Base-by-base conservation (phyloP, 768 basidiomycete genomes). In the Coprinopsis cinerea region DNA sequence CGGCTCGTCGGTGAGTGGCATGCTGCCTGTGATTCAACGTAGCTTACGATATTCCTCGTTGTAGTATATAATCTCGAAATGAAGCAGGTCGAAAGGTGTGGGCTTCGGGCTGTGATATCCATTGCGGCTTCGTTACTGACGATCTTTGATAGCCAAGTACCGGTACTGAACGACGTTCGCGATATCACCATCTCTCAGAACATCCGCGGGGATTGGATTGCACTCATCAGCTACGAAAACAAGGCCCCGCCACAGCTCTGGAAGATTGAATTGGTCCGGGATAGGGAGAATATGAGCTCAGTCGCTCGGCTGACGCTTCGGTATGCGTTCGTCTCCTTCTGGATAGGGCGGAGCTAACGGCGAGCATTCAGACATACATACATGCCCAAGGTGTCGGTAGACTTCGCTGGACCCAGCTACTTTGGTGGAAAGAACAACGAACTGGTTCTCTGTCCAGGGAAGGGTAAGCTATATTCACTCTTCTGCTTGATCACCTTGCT, bases 391-490 rank as follows among this genome's bases (percentile, higher is more conserved):
- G 67, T 68, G 11, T 54, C 71, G 11, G 79, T 87, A 17, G 84
- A 89, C 57, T 88, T 89, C 57, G 83, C 87, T 1, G 89, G 89
- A 0, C 81, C 83, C 6, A 87, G 85, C 59, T 88, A 89, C 66
- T 89, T 91, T 48, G 88, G 87, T 30, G 89, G 88, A 15, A 79
- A 78, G 58, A 80, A 85, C 54, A 83, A 88, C 57, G 85, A 91
- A 57, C 69, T 90, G 37, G 81, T 92, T 10, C 69, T 91, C 4
- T 86, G 88, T 57, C 83, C 84, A 34, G 81, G 83, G 4, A 89
- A 91, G 78, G 74, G 88, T 80, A 43, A 32, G 65, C 36, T 57
- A 32, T 27, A 6, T 22, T 20, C 34, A 18, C 9, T 49, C 22
- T 40, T 32, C 20, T 48, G 18, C 32, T 23, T 43, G 43, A 13